These are phyloP conservation scores for Penicillium diatomitis DNA, from an alignment of 495 filamentous ascomycete species.

Conservation along the genomic window DNA sequence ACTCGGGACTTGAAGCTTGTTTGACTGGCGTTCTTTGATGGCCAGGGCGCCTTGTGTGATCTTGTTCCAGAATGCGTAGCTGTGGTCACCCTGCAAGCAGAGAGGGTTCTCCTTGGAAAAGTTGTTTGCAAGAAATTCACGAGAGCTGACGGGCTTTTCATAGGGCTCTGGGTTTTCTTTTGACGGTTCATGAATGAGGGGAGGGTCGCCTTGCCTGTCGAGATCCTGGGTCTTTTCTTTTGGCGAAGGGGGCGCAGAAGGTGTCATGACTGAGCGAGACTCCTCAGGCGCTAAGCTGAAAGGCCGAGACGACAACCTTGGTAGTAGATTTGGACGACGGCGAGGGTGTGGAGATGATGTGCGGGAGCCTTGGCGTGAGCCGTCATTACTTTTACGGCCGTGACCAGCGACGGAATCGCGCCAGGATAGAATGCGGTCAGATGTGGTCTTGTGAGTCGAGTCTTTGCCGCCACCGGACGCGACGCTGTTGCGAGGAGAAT, in stretches of 20 bases:
- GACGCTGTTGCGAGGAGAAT: constrained; percentile 48
- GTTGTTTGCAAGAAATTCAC: constrained; percentile 10
- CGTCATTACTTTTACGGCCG: constrained; percentile 41
- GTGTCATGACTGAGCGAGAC: constrained; percentile 24
- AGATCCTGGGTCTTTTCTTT: no score
- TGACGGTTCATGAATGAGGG: constrained; percentile 21
- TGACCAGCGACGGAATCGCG: constrained; percentile 65
- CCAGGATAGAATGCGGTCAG: constrained; percentile 88
- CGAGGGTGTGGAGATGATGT: constrained; percentile 45
- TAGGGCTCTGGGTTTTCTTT: not conserved
- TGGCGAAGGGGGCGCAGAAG: constrained; percentile 27
- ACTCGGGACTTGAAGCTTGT: constrained; percentile 22
- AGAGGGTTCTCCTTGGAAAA: constrained; percentile 34
- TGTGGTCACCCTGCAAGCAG: constrained; percentile 44
- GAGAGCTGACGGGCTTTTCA: constrained; percentile 7
- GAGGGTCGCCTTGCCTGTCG: constrained; percentile 1
- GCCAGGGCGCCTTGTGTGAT: constrained; percentile 38
- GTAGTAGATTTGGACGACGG: constrained; percentile 9
- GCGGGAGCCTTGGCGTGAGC: constrained; percentile 29
- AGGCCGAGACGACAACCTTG: constrained; percentile 7
- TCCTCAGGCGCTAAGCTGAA: constrained; percentile 17
- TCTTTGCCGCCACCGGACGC: constrained; percentile 39
- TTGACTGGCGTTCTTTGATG: constrained; percentile 17
- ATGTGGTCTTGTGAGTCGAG: constrained; percentile 46
- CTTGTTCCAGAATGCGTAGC: constrained; percentile 45